Base-by-base conservation (phyloP, 2,329 filamentous ascomycete species). In the Mycosphaerelloides madeirae region DNA sequence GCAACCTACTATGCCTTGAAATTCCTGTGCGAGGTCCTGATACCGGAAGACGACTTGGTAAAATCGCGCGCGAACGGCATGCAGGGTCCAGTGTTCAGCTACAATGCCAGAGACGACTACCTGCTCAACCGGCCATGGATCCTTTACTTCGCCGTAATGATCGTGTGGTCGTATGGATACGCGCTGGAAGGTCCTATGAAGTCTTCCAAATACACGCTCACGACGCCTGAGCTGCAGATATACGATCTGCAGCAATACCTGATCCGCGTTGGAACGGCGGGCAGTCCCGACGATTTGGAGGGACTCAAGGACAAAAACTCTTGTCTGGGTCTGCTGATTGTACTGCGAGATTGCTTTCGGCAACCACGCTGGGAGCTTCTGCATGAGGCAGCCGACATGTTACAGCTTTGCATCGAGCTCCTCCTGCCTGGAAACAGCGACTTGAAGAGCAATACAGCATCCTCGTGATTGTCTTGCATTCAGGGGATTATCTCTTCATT, bases 141-240 rank as follows among this genome's bases (percentile, higher is more conserved):
- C 9, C 73, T 97, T 40, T 98, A 96, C 67, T 94, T 95, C 62
- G 87, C 93, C 1, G 83, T 84, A 0, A 75, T 98, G 12, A 87
- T 96, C 16, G 86, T 97, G 1, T 98, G 93, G 93, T 88, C 83
- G 48, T 98, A 97, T 59, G 91, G 90, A 2, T 96, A 83, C 62
- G 89, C 91, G 0, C 72, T 95, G 15, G 93, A 97, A 56, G 93
- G 93, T 0, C 79, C 88, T 0, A 46, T 63, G n/a, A 31, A 28
- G 3, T 11, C 45, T 32, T 18, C 54, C 6, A 49, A 55, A 39
- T 75, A 68, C 55, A 68, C 70, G 15, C 79, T 85, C 44, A 66
- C 64, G 29, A 83, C 74, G 1, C 74, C 75, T 38, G 77, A 81
- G 12, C 83, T 87, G 50, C 83, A 85, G 63, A 77, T 85, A 34